Conservation (phyloP, 1,284 basidiomycete genomes). For the Ganoderma resinaceum region DNA sequence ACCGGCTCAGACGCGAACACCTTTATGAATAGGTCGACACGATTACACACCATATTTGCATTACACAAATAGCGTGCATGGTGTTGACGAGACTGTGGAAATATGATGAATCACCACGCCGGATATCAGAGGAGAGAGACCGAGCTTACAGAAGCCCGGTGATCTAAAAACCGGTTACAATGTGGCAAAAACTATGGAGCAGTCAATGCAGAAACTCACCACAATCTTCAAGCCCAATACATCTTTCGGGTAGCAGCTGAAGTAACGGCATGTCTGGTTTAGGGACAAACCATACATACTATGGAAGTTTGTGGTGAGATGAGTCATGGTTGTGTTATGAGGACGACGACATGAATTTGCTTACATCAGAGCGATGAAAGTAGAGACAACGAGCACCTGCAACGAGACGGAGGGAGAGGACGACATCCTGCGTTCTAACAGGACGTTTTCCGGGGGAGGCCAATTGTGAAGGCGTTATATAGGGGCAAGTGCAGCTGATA, state of each 20-base stretch:
- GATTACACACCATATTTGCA: neutral
- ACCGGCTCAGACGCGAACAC: neutral
- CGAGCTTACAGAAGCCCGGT: neutral
- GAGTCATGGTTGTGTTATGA: neutral
- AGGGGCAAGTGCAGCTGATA: neutral
- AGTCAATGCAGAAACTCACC: neutral
- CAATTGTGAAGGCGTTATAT: neutral
- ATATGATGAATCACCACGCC: too few relatives aligned
- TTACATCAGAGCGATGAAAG: constrained; percentile 3
- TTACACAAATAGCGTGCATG: neutral
- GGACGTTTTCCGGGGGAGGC: neutral
- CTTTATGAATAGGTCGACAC: neutral
- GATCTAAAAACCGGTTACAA: neutral
- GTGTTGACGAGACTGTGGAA: neutral
- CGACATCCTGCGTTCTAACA: neutral
- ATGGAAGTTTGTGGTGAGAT: neutral
- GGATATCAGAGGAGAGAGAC: neutral
- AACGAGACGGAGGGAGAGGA: neutral
- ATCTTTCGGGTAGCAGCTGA: neutral
- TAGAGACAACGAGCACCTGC: neutral
- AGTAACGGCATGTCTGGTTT: neutral
- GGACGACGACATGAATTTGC: neutral
- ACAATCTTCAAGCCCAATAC: neutral
- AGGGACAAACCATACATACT: neutral
- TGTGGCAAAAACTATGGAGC: neutral